Base-by-base conservation (phyloP, 1,139 yeast species). In the Suhomyces bokatorum region DNA sequence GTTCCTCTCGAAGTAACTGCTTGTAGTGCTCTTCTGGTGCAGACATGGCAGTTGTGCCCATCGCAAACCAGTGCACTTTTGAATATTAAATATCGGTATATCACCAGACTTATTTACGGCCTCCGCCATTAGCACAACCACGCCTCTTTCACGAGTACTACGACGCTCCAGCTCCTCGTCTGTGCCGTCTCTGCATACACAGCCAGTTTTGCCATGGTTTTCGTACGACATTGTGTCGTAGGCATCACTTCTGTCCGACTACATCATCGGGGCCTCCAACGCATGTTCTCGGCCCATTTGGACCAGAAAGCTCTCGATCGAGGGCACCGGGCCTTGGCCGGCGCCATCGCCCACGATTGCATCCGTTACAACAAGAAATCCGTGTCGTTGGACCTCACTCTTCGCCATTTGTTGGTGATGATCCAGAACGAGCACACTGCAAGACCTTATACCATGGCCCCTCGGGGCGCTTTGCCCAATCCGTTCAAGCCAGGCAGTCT, bases 341-440 rank as follows among this genome's bases (percentile, higher is more conserved):
- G 59, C 30, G 46, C 56, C 24, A 42, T 64, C 15, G 53, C 50
- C 8, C 55, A 62, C 39, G 58, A 62, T 26, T 46, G 54, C 6
- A 39, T 22, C 5, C 45, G 51, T 13, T 68, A 64, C 44, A 50
- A 56, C 7, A 50, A 52, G 39, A 32, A 28, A 2, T 34, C 28
- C 8, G 48, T 59, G 3, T 46, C 43, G 10, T 45, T 70, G 30
- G 52, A 52, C 24, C 70, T 71, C 2, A 55, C 58, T 2, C 46
- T 69, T 1, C 53, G 51, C 22, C 58, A 64, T 39, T 56, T 66
- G 34, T 56, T 67, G 11, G 63, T 68, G n/a, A 59, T 62, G 45
- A 44, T 63, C 28, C 62, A 57, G 20, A 48, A 48, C 45, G 55
- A 47, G 11, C 32, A 10, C 8, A 36, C 14, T 3, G 31, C 28